Conservation (phyloP, 768 basidiomycete genomes). For the Suillus subluteus region DNA sequence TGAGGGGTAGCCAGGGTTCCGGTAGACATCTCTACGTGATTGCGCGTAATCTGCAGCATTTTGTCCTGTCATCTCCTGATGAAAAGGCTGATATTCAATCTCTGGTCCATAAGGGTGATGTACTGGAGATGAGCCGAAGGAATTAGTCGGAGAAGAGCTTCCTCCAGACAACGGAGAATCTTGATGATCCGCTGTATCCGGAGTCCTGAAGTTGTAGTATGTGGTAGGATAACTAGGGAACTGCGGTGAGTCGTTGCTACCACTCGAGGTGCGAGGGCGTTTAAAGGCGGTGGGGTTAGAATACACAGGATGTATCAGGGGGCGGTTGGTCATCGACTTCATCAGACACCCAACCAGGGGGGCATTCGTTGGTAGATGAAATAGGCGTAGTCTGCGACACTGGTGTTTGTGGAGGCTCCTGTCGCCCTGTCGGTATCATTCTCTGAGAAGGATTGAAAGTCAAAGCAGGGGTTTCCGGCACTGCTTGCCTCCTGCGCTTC, state of each 20-base stretch:
- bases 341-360: slow-evolving; percentile 16
- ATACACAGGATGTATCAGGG: slow-evolving; percentile 13
- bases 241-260: background rate
- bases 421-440: slow-evolving; percentile 28
- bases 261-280: slow-evolving; percentile 19
- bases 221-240: background rate
- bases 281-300: slow-evolving; percentile 16
- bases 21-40: background rate
- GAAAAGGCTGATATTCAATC: background rate
- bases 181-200: background rate
- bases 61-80: background rate
- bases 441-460: slow-evolving; percentile 24
- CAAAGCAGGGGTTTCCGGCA: slow-evolving; percentile 25
- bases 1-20: background rate
- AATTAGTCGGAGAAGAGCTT: background rate
- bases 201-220: background rate
- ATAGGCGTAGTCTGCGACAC: slow-evolving; percentile 16
- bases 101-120: background rate
- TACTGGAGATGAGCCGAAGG: background rate
- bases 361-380: slow-evolving; percentile 13
- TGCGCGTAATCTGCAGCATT: background rate
- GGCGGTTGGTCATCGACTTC: slow-evolving; percentile 17
- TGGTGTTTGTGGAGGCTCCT: slow-evolving; percentile 17
- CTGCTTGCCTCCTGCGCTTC: slow-evolving; percentile 28
- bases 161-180: slow-evolving; percentile 8